Evolutionary conservation across 192 early-diverging fungal species (phyloP).

Genomic region (Backusella circina): DNA sequence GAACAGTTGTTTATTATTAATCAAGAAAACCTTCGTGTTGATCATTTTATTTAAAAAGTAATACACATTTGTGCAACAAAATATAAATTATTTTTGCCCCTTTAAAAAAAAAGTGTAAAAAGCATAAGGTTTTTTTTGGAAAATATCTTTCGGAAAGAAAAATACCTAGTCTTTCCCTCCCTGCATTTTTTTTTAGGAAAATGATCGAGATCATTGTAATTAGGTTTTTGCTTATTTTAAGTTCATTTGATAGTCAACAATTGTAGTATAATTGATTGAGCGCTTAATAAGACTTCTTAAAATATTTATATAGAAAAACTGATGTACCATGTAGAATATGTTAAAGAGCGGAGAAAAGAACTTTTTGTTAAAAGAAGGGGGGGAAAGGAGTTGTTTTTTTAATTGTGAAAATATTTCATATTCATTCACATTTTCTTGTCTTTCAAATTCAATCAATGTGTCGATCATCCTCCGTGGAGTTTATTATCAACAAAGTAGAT

Average conservation of each 20-base stretch:
- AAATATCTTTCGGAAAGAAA: background rate
- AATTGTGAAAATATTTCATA: background rate
- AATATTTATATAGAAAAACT: no score
- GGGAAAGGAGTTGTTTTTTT: background rate
- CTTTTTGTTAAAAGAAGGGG: background rate
- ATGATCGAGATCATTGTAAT: background rate
- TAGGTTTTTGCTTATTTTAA: background rate
- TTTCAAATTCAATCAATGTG: background rate
- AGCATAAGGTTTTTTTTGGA: background rate
- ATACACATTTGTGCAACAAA: background rate
- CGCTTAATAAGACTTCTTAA: no score
- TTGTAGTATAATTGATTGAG: background rate
- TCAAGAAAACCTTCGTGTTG: background rate
- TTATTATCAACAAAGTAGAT: background rate
- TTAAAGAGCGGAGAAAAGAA: background rate
- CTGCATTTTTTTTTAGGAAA: background rate
- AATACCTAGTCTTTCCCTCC: background rate
- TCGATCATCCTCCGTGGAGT: background rate
- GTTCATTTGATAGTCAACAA: background rate
- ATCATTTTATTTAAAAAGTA: background rate
- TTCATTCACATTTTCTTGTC: background rate
- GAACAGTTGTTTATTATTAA: background rate
- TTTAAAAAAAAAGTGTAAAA: no score
- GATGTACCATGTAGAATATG: background rate
- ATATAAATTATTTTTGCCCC: background rate